Base-by-base conservation (phyloP, 345 rosid genomes). In the Chamaenerion angustifolium region DNA sequence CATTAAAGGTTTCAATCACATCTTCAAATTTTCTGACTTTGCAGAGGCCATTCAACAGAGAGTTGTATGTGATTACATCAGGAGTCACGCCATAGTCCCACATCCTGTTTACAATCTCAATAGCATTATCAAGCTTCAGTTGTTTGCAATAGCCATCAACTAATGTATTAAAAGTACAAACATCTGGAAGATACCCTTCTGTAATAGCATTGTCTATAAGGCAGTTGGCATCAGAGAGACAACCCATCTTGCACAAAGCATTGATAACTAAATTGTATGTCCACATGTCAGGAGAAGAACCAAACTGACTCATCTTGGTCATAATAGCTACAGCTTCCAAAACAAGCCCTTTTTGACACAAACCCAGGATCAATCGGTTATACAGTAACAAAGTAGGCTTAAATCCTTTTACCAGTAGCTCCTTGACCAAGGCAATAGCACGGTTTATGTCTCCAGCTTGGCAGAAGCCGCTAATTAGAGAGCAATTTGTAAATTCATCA, bases 231-330 rank as follows among this genome's bases (percentile, higher is more conserved):
- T 83, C 98, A 58, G 83, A 69, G 56, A 84, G 69, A 19, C 92
- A 80, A 10, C 95, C 95, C 83, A 92, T 78, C 74, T 87, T 92
- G 71, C 95, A 82, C 40, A 92, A 70, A 47, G 95, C 96, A 55
- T 84, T 82, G 19, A 87, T 67, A 15, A 92, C 67, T 49, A 83
- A 65, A 66, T 92, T 87, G 60, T 83, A 92, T 55, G 95, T 84
- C 75, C 87, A 82, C 19, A 87, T 71, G 54, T 84, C 68, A 0
- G 95, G 93, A 49, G 60, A 54, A 58, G 76, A 72, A 62, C 83
- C 87, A 46, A 73, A 68, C 60, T 69, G 71, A 40, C 75, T 59
- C 88, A 92, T 84, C 60, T 82, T 80, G 51, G 66, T 70, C 75
- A 80, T 76, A 53, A 92, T 42, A 62, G 73, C 76, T 73, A 77